Base-by-base conservation (phyloP, 352 stramenopile genomes). In the Pilasporangium apinafurcum region DNA sequence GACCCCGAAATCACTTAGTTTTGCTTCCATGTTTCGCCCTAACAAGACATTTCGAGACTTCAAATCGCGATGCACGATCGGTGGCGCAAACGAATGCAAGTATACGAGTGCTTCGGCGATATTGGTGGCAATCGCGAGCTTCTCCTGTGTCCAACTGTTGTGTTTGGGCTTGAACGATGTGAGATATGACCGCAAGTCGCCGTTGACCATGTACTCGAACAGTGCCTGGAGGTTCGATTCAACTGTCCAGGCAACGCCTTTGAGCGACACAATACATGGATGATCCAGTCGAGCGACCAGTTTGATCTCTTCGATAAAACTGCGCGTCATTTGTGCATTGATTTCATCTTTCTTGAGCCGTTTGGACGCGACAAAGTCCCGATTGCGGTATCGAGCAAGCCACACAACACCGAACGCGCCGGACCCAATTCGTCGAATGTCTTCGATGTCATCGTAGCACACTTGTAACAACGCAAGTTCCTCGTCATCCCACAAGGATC, bases 301-400 rank as follows among this genome's bases (percentile, higher is more conserved):
- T 32, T 83, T 86, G 56, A 91, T 83, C 47, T 93, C 82, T 5
- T 51, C 54, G 9, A 86, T 50, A 16, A 93, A 92, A 10, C 39
- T 47, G 7, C 68, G 52, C 0, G 56, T 78, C 10, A 57, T 51
- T n/a, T 68, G 47, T 4, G 53, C 55, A 8, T 63, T 81, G 6
- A 66, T 40, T 16, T 81, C 57, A 37, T 76, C 68, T 5, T 54
- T 53, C 13, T 65, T 54, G 27, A 82, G 54, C 2, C 69, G 62
- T 44, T 86, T 86, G 6, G 64, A 83, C 5, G 72, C 68, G 0
- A 81, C 18, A 0, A 73, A 30, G 6, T 64, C 50, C 7, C 50
- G 65, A 14, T 51, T 45, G 14, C 67, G 65, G 39, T 79, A 80
- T 17, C 54, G 52, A 5, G 66, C 65, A 13, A 83, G 44, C 59